Evolutionary conservation across 305 asterid species (phyloP), one percentile per base, ranked within the genome.

Genomic region (Solanum hybrid): DNA sequence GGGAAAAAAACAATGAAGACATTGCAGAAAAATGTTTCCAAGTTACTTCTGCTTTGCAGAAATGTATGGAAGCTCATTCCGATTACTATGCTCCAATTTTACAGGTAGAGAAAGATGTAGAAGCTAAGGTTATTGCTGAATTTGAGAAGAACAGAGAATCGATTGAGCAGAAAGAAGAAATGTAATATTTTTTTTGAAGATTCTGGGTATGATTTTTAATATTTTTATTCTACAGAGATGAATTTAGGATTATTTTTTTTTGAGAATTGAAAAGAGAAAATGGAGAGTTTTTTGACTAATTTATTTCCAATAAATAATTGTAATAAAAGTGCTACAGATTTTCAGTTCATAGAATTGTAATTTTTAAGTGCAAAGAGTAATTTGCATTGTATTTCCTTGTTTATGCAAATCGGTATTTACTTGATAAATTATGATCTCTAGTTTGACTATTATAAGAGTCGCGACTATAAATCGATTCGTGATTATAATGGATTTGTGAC

Each of bases 51-150:
- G 90, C 93, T 89, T 92, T 96, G 87, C 94, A 91, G 91, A 94
- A 93, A 90, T 96, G 98, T 92, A 95, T 96, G 98, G 96, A 95
- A 88, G 97, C 92, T 65, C 94, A 96, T 90, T 88, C 94, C 4
- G 97, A 95, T 88, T 93, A 96, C 38, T 96, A 95, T 75, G 96
- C 92, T 1, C 96, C 97, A 2, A 89, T 96, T 65, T 89, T 96
- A 94, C 89, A 89, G 91, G 97, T 95, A 4, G 97, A 95, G 93
- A 94, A 94, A 90, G 94, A 91, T 10, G 96, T 93, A 0, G 91
- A 93, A 51, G 93, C 90, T 37, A 93, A 90, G 82, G 94, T 91
- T 27, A 37, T 14, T 31, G 92, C 87, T 89, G 91, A 90, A 89
- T 86, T 93, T 90, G 96, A 94, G 90, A 91, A 34, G 4, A 36